phyloP scores from a whole-genome alignment of 2,329 filamentous ascomycete species.

The Emmonsiellopsis sp. region DNA sequence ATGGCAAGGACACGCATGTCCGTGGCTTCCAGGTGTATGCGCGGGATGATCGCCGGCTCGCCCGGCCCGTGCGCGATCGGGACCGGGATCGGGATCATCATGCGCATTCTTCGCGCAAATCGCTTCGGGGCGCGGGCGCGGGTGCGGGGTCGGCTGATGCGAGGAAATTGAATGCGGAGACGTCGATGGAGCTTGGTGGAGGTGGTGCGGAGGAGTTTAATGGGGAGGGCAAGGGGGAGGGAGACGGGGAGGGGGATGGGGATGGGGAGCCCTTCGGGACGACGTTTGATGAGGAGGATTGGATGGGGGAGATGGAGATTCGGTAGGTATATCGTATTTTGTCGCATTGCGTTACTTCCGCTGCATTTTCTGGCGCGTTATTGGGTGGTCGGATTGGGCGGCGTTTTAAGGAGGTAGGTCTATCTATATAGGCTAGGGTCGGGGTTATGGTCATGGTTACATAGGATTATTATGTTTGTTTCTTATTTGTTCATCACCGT shows the following conservation, averaged over 20 bases:
- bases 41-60: conserved; percentile 30
- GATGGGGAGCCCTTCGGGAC: conserved; percentile 17
- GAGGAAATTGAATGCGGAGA: conserved; percentile 12
- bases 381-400: too few relatives aligned
- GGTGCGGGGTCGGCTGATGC: conserved; percentile 2
- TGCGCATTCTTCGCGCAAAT: conserved; percentile 14
- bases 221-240: conserved; percentile 7
- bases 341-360: too few relatives aligned
- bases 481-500: too few relatives aligned
- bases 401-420: too few relatives aligned
- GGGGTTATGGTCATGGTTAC: too few relatives aligned
- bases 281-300: conserved; percentile 36
- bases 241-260: conserved; percentile 16
- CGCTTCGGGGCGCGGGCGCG: conserved; percentile 13
- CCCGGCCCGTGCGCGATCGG: conserved; percentile 19
- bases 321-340: conserved; percentile 19
- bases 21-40: conserved; percentile 82
- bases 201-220: conserved; percentile 8
- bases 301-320: conserved; percentile 42
- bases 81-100: neutral
- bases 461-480: too few relatives aligned
- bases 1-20: conserved; percentile 98
- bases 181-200: neutral
- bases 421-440: too few relatives aligned
- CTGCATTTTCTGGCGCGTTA: too few relatives aligned